Evolutionary conservation across 495 filamentous ascomycete species (phyloP).

Genomic region (Parathielavia appendiculata): DNA sequence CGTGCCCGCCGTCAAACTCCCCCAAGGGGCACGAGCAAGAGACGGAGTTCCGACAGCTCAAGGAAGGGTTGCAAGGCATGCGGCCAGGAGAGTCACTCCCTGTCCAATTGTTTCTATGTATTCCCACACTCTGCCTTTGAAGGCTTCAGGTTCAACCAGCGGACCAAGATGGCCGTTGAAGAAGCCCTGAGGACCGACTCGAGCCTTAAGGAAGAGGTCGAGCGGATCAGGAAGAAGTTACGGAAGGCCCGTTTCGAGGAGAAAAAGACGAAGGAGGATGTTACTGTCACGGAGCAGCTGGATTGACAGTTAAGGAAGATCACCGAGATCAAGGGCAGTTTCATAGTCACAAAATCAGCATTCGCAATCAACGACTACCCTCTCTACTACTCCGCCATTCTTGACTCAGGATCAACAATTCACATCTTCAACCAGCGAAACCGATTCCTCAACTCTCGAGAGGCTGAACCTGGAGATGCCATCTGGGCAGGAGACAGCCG

Average conservation of each 20-base stretch:
- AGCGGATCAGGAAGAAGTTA: background rate
- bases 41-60: background rate
- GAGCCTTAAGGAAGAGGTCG: background rate
- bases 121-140: background rate
- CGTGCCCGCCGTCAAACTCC: too few relatives aligned
- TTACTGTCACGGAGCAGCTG: background rate
- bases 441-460: background rate
- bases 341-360: background rate
- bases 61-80: background rate
- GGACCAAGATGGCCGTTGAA: background rate
- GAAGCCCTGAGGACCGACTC: background rate
- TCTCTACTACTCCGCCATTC: conserved; percentile 16
- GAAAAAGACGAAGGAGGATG: background rate
- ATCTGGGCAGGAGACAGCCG: conserved; percentile 10
- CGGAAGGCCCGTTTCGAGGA: too few relatives aligned
- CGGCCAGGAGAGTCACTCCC: background rate
- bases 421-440: conserved; percentile 11
- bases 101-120: background rate
- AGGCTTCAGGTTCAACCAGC: background rate
- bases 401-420: conserved; percentile 14
- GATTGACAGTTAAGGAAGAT: background rate
- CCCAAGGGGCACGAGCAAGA: too few relatives aligned
- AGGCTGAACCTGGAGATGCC: conserved; percentile 3
- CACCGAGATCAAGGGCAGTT: background rate
- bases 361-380: conserved; percentile 1